Conservation (phyloP, 2,329 filamentous ascomycete species). For the Aspergillus texensis region DNA sequence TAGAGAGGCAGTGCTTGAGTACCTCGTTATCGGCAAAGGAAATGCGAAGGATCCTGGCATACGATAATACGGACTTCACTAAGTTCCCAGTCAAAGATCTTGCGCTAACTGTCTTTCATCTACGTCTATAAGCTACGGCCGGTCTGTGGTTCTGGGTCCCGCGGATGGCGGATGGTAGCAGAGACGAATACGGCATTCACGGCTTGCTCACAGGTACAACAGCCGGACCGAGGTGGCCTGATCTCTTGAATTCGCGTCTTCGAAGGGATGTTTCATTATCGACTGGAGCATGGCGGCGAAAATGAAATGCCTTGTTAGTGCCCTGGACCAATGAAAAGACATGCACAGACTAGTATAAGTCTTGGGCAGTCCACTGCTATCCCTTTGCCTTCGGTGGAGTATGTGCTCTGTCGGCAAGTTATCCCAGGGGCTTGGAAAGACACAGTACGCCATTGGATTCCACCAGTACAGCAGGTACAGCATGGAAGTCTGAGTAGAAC, state of each 20-base stretch:
- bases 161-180: not conserved
- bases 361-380: not conserved
- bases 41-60: too few relatives aligned
- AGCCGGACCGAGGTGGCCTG: slow-evolving; percentile 1
- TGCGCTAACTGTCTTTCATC: not conserved
- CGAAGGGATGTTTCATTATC: not conserved
- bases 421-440: not conserved
- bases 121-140: not conserved
- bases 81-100: not conserved
- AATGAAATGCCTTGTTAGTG: not conserved
- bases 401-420: not conserved
- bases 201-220: not conserved
- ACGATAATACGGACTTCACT: not conserved
- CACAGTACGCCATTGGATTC: not conserved
- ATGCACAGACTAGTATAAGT: not conserved
- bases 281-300: not conserved
- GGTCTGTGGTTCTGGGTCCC: not conserved
- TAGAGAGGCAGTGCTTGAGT: not conserved
- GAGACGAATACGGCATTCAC: not conserved
- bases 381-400: not conserved
- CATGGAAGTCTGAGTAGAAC: not conserved
- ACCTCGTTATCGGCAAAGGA: not conserved
- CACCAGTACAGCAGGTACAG: not conserved
- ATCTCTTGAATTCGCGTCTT: not conserved
- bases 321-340: not conserved